Evolutionary conservation across 768 basidiomycete genomes (phyloP).

Genomic region (Lactarius sp.): DNA sequence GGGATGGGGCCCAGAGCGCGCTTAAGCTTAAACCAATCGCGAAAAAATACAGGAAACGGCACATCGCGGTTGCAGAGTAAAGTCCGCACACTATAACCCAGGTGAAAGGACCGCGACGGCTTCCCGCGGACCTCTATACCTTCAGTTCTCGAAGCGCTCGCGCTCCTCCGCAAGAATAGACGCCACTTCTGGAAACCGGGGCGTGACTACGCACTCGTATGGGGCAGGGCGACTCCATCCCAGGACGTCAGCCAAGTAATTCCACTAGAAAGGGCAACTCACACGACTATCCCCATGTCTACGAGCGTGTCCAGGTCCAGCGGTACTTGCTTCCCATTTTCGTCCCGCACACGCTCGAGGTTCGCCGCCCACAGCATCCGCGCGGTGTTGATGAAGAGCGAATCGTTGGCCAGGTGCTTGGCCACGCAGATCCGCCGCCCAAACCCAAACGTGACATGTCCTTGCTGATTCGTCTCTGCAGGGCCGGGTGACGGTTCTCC

Average conservation of each 20-base stretch:
- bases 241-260: not conserved
- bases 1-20: no score
- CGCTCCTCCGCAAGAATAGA: constrained; percentile 8
- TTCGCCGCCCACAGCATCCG: constrained; percentile 25
- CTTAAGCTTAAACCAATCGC: no score
- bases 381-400: constrained; percentile 25
- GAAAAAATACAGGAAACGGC: no score
- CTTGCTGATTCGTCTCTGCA: constrained; percentile 15
- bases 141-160: not conserved
- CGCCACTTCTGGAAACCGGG: constrained; percentile 20
- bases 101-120: no score
- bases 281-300: not conserved
- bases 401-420: constrained; percentile 20
- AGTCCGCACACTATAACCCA: no score
- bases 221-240: constrained; percentile 17
- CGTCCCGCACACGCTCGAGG: constrained; percentile 15
- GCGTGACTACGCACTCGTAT: constrained; percentile 24
- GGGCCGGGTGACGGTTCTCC: constrained; percentile 1
- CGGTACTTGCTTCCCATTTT: constrained; percentile 11
- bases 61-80: no score
- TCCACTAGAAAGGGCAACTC: not conserved
- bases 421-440: constrained; percentile 27
- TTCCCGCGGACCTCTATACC: no score
- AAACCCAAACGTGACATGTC: constrained; percentile 22
- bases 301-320: not conserved